Evolutionary conservation across 345 rosid species (phyloP).

Genomic region (Eucalyptus pauciflora): DNA sequence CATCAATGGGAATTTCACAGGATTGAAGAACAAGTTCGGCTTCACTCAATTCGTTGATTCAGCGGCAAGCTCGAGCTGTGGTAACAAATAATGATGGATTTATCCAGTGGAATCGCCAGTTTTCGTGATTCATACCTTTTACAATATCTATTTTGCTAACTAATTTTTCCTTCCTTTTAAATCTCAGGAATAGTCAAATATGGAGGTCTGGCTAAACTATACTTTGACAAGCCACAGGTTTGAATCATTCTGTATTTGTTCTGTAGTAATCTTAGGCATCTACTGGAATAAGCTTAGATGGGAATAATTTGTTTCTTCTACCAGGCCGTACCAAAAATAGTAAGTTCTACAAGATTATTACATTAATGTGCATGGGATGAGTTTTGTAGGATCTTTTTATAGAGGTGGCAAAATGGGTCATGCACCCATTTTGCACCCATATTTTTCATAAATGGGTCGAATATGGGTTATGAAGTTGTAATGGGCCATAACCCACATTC

Average conservation of each 20-base stretch:
- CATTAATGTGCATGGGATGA: neutral
- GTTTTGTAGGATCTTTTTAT: neutral
- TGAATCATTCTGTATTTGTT: neutral
- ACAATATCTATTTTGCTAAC: neutral
- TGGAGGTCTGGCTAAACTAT: slow-evolving; percentile 34
- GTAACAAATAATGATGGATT: neutral
- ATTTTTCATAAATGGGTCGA: too few relatives aligned
- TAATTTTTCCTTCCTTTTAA: neutral
- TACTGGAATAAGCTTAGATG: neutral
- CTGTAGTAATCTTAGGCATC: neutral
- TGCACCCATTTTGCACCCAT: too few relatives aligned
- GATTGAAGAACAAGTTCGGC: slow-evolving; percentile 19
- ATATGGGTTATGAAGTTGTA: too few relatives aligned
- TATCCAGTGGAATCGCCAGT: neutral
- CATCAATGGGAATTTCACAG: slow-evolving; percentile 17
- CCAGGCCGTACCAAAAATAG: neutral
- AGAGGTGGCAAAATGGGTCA: too few relatives aligned
- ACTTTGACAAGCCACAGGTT: slow-evolving; percentile 14
- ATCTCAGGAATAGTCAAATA: slow-evolving; percentile 20
- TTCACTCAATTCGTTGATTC: slow-evolving; percentile 21
- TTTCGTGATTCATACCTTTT: neutral
- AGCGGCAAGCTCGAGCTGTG: slow-evolving; percentile 20
- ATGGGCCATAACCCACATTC: too few relatives aligned
- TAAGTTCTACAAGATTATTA: neutral
- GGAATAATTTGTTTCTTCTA: neutral